Base-by-base conservation (phyloP, 352 stramenopile genomes). In the Blastocystis sp. region DNA sequence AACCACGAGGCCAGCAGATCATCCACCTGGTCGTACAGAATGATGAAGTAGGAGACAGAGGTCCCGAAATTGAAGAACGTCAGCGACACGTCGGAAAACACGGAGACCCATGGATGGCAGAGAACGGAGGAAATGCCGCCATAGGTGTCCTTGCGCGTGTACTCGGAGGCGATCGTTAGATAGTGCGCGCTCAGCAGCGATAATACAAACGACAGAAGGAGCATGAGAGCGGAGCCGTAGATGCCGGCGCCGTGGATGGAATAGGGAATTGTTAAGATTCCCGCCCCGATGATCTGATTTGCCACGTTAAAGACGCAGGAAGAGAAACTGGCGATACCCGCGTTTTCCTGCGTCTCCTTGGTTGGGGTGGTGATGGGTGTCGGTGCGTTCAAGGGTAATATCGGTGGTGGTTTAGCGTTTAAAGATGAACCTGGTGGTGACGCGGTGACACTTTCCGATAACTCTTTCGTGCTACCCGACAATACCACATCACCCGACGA, bases 191-290 rank as follows among this genome's bases (percentile, higher is more conserved):
- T 42, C 27, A 49, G n/a, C 40, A 84, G 32, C 18, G 57, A 64
- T 0, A 67, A 16, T 8, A 34, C 24, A 36, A 42, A 27, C 14
- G 59, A 67, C 16, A 86, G 29, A 21, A 84, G 9, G 1, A 84
- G 21, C n/a, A 86, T 86, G n/a, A 86, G 27, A 8, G 84, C 1
- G 18, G 77, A 29, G 3, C 77, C 77, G 38, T 56, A 67, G 16
- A 81, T 27, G 48, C 86, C 86, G 18, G 87, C 64, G 21, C 63
- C 65, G 14, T 84, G 51, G 8, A 87, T 18, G 4, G 78, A 51
- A 49, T 73, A 88, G 1, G 86, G 86, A 34, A 88, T 87, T 44
- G 72, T 63, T 29, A 88, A 71, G 8, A 87, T 69, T n/a, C 86
- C 86, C 11, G 71, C 86, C 8, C 86, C 86, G 11, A 88, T 56